phyloP scores from a whole-genome alignment of 768 basidiomycete species.

The Tylopilus sp. region DNA sequence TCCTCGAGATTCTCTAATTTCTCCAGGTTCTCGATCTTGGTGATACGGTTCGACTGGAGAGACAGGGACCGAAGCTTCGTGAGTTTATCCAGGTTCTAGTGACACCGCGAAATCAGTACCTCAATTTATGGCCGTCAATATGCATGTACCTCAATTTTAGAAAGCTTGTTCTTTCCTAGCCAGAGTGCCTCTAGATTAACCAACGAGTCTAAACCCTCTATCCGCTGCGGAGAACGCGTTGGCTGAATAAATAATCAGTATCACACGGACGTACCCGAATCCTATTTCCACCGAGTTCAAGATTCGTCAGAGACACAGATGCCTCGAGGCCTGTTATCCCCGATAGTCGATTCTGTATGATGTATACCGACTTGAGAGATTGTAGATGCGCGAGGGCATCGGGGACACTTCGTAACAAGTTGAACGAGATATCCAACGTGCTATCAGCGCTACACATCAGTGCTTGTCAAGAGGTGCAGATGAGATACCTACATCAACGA shows the following conservation, averaged over 20 bases:
- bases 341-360: constrained; percentile 94
- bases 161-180: constrained; percentile 97
- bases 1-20: constrained; percentile 73
- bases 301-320: constrained; percentile 60
- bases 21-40: constrained; percentile 80
- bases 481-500: constrained; percentile 49
- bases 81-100: constrained; percentile 66
- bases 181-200: constrained; percentile 89
- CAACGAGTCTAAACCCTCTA: constrained; percentile 80
- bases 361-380: constrained; percentile 76
- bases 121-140: neutral
- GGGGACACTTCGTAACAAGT: constrained; percentile 73
- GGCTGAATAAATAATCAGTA: neutral
- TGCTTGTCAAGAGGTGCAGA: neutral
- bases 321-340: constrained; percentile 66
- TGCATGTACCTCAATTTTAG: constrained; percentile 67
- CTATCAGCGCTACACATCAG: constrained; percentile 37
- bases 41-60: constrained; percentile 91
- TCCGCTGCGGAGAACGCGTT: constrained; percentile 51
- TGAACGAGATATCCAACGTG: constrained; percentile 91
- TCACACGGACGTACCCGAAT: constrained; percentile 60
- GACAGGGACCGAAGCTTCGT: constrained; percentile 81
- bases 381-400: constrained; percentile 55
- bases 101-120: neutral
- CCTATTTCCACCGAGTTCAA: constrained; percentile 93